Evolutionary conservation across 805 yeast genomes (phyloP), one percentile per base, ranked within the genome.

Genomic region (Debaryomyces hansenii): DNA sequence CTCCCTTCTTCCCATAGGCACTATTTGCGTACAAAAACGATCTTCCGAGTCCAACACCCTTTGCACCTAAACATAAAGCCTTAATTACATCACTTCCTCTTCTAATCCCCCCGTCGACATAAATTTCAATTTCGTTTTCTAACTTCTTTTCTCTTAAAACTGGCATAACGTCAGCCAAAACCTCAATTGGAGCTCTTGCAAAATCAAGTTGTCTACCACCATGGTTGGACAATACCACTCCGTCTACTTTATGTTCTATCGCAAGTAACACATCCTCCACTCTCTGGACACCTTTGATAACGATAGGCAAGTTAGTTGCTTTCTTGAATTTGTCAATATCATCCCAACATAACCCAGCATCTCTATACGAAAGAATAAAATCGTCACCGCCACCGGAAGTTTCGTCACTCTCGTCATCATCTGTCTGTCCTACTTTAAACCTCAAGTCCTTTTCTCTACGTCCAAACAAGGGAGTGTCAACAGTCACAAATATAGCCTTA

Each of bases 181-280:
- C 79, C 58, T 84, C 87, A 35, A 89, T 73, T 1, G 91, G 85
- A 0, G 96, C 81, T n/a, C 89, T 76, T 0, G 95, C 74, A 57
- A 80, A 86, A 66, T 89, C 96, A 46, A 89, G 69, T 65, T 89
- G 96, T 47, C 96, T 74, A 40, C 96, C 96, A 51, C 96, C 96
- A 65, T 89, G 96, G 60, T 89, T 89, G 2, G 95, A 87, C 43
- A 89, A 58, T 3, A 90, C 89, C 15, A 89, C 84, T 35, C 92
- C 96, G 40, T 82, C 80, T 28, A 79, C 79, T 5, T 92, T 92
- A 54, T 76, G 65, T 55, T 87, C 85, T 5, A 81, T 82, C 0
- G 96, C 96, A 55, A 70, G 66, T 16, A 88, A 62, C 0, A 86
- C 90, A 59, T 90, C 96, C 50, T 87, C 94, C 38, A 80, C 80